Base-by-base conservation (phyloP, 179 eudicot genomes). In the Sideroxylon spinosum region DNA sequence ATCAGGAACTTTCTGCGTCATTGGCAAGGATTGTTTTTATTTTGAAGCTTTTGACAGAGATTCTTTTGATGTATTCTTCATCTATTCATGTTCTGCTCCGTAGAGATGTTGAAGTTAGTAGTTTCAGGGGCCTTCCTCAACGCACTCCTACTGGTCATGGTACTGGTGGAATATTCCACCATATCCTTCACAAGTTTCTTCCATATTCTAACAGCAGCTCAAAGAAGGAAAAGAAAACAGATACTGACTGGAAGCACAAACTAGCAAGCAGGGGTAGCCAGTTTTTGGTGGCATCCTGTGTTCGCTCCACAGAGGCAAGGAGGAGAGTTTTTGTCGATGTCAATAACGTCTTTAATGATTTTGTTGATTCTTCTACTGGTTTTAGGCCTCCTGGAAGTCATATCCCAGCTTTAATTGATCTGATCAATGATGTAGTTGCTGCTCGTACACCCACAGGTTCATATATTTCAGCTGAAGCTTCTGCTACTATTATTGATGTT, bases 241-340 rank as follows among this genome's bases (percentile, higher is more conserved):
- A 96, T 81, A 88, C 86, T n/a, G 99, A 97, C 85, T 94, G 98
- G 99, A 91, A 87, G 79, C 92, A 94, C 72, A 97, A 92, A 81
- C 85, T 97, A 76, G 91, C 98, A 1, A 86, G 89, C 77, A 88
- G 91, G 84, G 92, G 89, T 74, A 78, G 86, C 81, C 95, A 92
- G 78, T 92, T 97, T 87, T 75, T 97, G 82, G 97, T 97, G 76
- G 97, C 97, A 73, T 91, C 95, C 32, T 92, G 97, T 88, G 97
- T 90, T 62, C 98, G 99, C 19, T 97, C 99, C 49, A 84, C 92
- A 56, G 99, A 97, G 84, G 98, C 97, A 20, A 89, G 98, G 88
- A 95, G 77, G 84, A 90, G 99, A 87, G 82, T 97, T 26, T 92
- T 97, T 74, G 53, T 85, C 0, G 97, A 92, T 80, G 77, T 94